Conservation (phyloP, 495 filamentous ascomycete genomes). For the Penicillium crystallinum region DNA sequence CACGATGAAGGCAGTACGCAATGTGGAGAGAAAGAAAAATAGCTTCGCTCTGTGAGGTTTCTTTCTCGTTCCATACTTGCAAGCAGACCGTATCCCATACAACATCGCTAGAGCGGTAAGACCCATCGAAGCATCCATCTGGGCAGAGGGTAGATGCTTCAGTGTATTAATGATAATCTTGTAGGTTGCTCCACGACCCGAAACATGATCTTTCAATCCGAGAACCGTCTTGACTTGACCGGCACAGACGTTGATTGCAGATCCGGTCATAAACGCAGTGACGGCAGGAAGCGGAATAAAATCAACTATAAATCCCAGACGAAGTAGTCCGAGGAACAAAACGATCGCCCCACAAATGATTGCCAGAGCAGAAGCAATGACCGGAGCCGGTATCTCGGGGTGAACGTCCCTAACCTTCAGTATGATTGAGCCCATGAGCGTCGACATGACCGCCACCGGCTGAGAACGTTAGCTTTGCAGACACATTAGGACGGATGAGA, state of each 20-base stretch:
- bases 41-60: conserved; percentile 63
- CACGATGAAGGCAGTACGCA: conserved; percentile 85
- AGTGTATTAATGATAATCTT: conserved; percentile 77
- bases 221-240: conserved; percentile 80
- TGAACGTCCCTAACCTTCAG: conserved; percentile 44
- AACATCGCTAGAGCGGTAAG: conserved; percentile 73
- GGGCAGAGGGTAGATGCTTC: conserved; percentile 60
- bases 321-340: conserved; percentile 66
- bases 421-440: conserved; percentile 73
- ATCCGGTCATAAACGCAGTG: conserved; percentile 95
- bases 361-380: conserved; percentile 72
- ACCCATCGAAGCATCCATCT: conserved; percentile 79
- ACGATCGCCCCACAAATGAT: conserved; percentile 75
- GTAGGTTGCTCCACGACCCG: conserved; percentile 71
- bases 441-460: conserved; percentile 94
- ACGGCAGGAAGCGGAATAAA: conserved; percentile 86
- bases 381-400: conserved; percentile 52
- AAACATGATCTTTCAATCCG: conserved; percentile 66
- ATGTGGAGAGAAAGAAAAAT: conserved; percentile 83
- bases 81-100: conserved; percentile 67
- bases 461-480: conserved; percentile 26
- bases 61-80: conserved; percentile 57
- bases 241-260: conserved; percentile 81
- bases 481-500: conserved; percentile 7
- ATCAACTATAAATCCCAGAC: conserved; percentile 86